Base-by-base conservation (phyloP, 208 protist species). In the Porcisia hertigi region DNA sequence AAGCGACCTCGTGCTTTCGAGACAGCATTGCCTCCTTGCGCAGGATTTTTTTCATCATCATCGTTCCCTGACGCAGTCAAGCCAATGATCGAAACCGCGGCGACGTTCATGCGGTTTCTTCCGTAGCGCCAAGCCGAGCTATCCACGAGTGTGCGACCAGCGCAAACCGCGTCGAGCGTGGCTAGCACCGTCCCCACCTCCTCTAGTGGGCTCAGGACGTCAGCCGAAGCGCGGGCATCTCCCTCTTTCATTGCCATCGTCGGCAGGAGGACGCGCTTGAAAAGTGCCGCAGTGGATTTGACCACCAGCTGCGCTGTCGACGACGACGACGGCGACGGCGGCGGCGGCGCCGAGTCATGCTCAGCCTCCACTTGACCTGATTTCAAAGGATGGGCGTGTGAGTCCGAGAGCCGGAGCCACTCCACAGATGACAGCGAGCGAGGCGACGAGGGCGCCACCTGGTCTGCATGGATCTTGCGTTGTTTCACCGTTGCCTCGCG, bases 171-270 rank as follows among this genome's bases (percentile, higher is more conserved):
- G 73, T 81, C 81, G 20, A 94, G 54, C 20, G 65, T 74, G 23
- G 79, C 83, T 7, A 94, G 77, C 62, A 91, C 87, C n/a, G 69
- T 62, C 20, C 88, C 88, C 2, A 94, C 79, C 59, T 91, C 86
- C 8, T 65, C 79, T 43, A 90, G 66, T 34, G 80, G 52, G 34
- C n/a, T 57, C 43, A 52, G 7, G 9, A 72, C 52, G 34, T 72
- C 69, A 4, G 43, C 52, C 25, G 64, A 45, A 20, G 43, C 43
- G 14, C 23, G 3, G 11, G 20, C 75, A 23, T 59, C 81, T 2
- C 8, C 45, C 49, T 41, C 25, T 49, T 41, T 30, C 7, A 7
- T 14, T n/a, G 66, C 41, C 14, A n/a, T 6, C 25, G 5, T 20
- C 25, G 66, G 39, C 25, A 11, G 47, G 49, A 71, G 66, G 25